phyloP scores from a whole-genome alignment of 73 alveolate genomes.

The Halteria grandinella region DNA sequence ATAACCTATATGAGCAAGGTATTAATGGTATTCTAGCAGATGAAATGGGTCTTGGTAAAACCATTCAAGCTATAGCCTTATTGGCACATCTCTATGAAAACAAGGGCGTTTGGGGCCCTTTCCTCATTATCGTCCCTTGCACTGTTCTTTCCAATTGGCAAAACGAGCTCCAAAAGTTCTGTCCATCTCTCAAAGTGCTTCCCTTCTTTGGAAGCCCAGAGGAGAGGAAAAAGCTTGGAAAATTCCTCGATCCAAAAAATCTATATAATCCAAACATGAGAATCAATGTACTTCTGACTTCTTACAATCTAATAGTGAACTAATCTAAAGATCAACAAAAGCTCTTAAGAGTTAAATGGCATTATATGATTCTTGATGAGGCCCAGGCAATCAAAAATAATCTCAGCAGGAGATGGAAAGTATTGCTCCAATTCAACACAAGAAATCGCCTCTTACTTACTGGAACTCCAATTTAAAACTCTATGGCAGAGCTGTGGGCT shows the following conservation, averaged over 20 bases:
- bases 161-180: constrained; percentile 90
- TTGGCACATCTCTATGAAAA: constrained; percentile 90
- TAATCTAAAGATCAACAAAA: constrained; percentile 79
- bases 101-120: constrained; percentile 98
- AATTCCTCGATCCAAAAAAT: constrained; percentile 89
- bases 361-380: constrained; percentile 97
- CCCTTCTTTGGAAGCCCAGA: constrained; percentile 97
- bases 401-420: constrained; percentile 94
- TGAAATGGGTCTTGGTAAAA: constrained; percentile 99
- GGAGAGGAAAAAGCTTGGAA: constrained; percentile 93
- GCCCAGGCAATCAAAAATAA: constrained; percentile 98
- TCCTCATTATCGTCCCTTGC: constrained; percentile 94
- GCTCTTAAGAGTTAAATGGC: constrained; percentile 93
- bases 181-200: constrained; percentile 94
- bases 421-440: constrained; percentile 88
- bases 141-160: constrained; percentile 96
- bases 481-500: constrained; percentile 99
- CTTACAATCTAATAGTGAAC: constrained; percentile 90
- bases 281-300: constrained; percentile 92
- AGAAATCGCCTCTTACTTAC: constrained; percentile 96
- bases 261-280: constrained; percentile 86
- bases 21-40: constrained; percentile 99
- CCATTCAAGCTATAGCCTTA: constrained; percentile 97
- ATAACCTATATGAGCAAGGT: constrained; percentile 95
- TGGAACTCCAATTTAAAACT: constrained; percentile 98